Base-by-base conservation (phyloP, 2,329 filamentous ascomycete species). In the Sordariomycetes sp. region DNA sequence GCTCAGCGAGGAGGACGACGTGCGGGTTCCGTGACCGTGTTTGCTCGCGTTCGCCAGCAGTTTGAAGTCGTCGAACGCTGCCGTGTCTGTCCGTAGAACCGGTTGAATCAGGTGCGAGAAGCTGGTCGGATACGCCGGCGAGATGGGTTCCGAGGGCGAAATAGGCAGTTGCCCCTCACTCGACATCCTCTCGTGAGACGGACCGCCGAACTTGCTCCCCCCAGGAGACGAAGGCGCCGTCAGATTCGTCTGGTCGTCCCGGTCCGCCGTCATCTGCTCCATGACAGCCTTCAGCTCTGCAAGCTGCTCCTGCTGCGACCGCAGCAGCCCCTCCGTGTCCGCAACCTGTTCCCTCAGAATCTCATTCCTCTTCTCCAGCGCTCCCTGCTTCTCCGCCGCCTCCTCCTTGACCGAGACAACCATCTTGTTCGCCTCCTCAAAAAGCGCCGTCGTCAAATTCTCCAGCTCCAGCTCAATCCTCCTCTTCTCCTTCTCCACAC, bases 381-480 rank as follows among this genome's bases (percentile, higher is more conserved):
- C 80, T 63, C 97, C 91, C 43, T 90, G 87, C 65, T 97, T 90
- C 62, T 83, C 85, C 61, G 91, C 86, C 10, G 94, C 91, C 61
- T 96, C 90, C 69, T 92, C 90, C 67, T 96, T 90, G 43, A 93
- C 93, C 18, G 84, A 85, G 48, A 93, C 89, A 57, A 99, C 94
- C 93, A 99, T 97, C 79, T 88, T 92, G 74, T 99, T 97, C 55
- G 94, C 94, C 76, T 99, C 93, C 69, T 97, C 91, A 62, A 99
- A 99, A n/a, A 99, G 79, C 32, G 90, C 91, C 1, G 90, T 86
- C 0, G 94, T 97, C 62, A 99, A 73, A 57, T 85, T 89, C 73
- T 97, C 94, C 53, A 99, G 76, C 71, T 99, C 94, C 64, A 88
- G 86, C 70, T 99, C 94, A 34, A 97, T 96, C 62, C 86, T 86